These are phyloP conservation scores for Paraglomus brasilianum DNA, from an alignment of 192 early-diverging fungal species.

Conservation along the genomic window DNA sequence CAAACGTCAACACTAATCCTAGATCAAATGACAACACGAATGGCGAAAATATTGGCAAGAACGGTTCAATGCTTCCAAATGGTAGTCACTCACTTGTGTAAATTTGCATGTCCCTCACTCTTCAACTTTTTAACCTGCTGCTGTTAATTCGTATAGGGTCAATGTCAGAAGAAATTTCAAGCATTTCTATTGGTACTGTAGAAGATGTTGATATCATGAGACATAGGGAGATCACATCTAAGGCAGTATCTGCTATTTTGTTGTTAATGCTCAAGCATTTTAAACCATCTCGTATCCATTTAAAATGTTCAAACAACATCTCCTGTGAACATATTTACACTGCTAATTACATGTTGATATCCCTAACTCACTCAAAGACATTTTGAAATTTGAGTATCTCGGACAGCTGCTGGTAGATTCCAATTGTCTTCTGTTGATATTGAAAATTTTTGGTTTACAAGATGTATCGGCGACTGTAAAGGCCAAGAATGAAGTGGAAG, in stretches of 20 bases:
- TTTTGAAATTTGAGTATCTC: slow-evolving; percentile 75
- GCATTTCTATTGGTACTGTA: slow-evolving; percentile 23
- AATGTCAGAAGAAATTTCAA: neutral
- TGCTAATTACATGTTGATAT: too few species aligned
- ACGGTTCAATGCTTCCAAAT: neutral
- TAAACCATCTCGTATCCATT: slow-evolving; percentile 65
- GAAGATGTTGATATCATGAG: slow-evolving; percentile 57
- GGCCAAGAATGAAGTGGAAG: slow-evolving; percentile 51
- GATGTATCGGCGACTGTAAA: slow-evolving; percentile 48
- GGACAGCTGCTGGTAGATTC: slow-evolving; percentile 79
- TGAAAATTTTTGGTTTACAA: slow-evolving; percentile 82
- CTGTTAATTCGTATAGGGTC: neutral
- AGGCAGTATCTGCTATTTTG: slow-evolving; percentile 67
- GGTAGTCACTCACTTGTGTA: too few species aligned
- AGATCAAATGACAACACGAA: slow-evolving; percentile 36
- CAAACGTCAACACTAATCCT: slow-evolving; percentile 34
- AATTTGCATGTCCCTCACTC: neutral
- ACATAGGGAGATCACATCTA: slow-evolving; percentile 71
- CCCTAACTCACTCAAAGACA: slow-evolving; percentile 54
- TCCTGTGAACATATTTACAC: neutral
- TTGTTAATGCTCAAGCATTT: slow-evolving; percentile 62
- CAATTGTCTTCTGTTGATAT: slow-evolving; percentile 75
- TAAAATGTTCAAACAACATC: neutral
- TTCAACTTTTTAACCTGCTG: neutral
- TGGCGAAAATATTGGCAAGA: slow-evolving; percentile 29